These are phyloP conservation scores for Mallotus japonicus DNA, from an alignment of 441 rosid species.

Conservation along the genomic window DNA sequence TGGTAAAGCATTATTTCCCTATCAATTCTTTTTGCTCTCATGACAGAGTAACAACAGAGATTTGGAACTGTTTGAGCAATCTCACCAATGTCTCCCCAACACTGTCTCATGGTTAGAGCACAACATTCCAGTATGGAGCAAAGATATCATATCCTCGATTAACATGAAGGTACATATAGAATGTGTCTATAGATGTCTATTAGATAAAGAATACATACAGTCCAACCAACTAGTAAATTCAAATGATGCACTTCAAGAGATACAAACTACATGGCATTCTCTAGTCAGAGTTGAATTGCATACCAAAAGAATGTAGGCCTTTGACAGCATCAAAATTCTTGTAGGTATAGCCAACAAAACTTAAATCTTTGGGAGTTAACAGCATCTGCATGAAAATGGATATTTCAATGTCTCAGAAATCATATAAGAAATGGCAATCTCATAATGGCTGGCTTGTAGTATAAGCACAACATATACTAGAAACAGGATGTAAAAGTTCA, in stretches of 20 bases:
- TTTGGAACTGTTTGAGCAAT: too few relatives aligned
- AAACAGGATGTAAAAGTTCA: neutral
- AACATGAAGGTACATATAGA: neutral
- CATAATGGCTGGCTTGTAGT: constrained; percentile 1
- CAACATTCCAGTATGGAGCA: neutral
- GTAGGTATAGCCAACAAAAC: constrained; percentile 97
- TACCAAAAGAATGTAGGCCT: constrained; percentile 72
- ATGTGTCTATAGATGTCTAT: neutral
- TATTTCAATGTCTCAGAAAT: neutral
- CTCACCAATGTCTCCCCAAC: too few relatives aligned
- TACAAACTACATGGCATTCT: constrained; percentile 9
- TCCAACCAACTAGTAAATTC: constrained; percentile 3
- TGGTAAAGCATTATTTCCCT: neutral
- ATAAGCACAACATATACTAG: neutral
- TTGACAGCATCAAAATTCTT: constrained; percentile 96
- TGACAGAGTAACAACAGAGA: too few relatives aligned
- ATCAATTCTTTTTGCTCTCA: too few relatives aligned
- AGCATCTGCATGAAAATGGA: constrained; percentile 54
- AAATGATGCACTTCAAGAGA: constrained; percentile 10
- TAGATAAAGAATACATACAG: neutral
- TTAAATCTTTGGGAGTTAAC: constrained; percentile 83
- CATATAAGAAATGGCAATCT: constrained; percentile 1
- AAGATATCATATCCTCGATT: neutral
- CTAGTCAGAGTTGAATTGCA: constrained; percentile 23
- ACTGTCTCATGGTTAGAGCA: neutral